Evolutionary conservation across 495 filamentous ascomycete species (phyloP), one percentile per base, ranked within the genome.

Genomic region (Hypoxylon trugodes): DNA sequence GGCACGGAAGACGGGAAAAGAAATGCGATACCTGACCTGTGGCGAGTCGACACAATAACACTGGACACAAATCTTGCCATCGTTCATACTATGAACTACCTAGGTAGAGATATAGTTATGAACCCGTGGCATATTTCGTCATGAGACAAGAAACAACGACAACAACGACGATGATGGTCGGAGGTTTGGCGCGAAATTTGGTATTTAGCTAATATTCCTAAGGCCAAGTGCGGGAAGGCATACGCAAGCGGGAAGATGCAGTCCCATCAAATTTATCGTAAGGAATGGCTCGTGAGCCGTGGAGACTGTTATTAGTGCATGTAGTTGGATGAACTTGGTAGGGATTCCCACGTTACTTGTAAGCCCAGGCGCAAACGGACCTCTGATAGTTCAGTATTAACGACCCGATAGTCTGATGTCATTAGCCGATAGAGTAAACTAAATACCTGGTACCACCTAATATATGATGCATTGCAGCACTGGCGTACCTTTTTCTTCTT

Each of bases 331-430:
- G 25, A 35, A 33, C 18, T 32, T 38, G 46, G 60, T 40, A 64
- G 46, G 46, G 60, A 52, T 64, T 38, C 5, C 37, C 37, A 51
- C 18, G 36, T 28, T 42, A 49, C n/a, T 37, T 19, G 19, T 5
- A 42, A 45, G 37, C 51, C 43, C 60, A 52, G 30, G 45, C 30
- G 60, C 45, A 46, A 57, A 49, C 55, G 42, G 49, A 35, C 42
- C 12, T 46, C 16, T 49, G 55, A 54, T 67, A 58, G 52, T 57
- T 22, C 42, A 4, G 21, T 24, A 43, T 47, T 33, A 49, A 54
- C 35, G 25, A 26, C 45, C 46, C 64, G 52, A 62, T 67, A 62
- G 53, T 62, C 58, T 67, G 64, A 67, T 67, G 58, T 67, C 64
- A 67, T 62, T 35, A 48, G 62, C 46, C 16, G 35, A 54, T 30